phyloP scores from a whole-genome alignment of 352 stramenopile species.

The Phytophthora cryptogea region DNA sequence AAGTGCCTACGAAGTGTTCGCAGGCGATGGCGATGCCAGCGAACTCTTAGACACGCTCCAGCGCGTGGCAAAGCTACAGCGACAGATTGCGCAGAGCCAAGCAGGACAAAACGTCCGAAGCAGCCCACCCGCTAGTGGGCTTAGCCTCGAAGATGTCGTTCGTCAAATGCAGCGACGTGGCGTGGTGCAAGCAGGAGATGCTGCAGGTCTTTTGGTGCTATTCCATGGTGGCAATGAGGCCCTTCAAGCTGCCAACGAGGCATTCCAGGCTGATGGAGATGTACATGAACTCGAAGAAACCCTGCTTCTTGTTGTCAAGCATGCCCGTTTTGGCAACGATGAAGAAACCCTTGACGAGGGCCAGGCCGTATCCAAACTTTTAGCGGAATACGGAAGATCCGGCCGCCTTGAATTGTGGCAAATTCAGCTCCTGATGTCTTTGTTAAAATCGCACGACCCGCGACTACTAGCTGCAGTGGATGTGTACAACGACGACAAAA shows the following conservation, averaged over 20 bases:
- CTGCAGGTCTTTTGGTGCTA: slow-evolving; percentile 62
- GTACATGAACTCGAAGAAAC: slow-evolving; percentile 81
- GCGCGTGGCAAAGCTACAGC: slow-evolving; percentile 70
- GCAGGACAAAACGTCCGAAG: slow-evolving; percentile 27
- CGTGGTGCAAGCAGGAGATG: slow-evolving; percentile 56
- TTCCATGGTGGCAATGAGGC: slow-evolving; percentile 75
- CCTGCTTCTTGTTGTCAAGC: slow-evolving; percentile 80
- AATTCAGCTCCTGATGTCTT: slow-evolving; percentile 57
- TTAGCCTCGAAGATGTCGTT: slow-evolving; percentile 67
- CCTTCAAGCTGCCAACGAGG: slow-evolving; percentile 71
- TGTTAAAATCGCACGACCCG: slow-evolving; percentile 47
- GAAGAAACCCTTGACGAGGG: slow-evolving; percentile 26
- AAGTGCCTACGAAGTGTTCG: slow-evolving; percentile 74
- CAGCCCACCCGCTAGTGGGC: slow-evolving; percentile 18
- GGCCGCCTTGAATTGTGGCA: slow-evolving; percentile 57
- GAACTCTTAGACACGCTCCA: slow-evolving; percentile 78
- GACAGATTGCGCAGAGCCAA: slow-evolving; percentile 45
- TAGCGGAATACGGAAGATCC: slow-evolving; percentile 40
- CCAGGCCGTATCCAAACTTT: slow-evolving; percentile 33
- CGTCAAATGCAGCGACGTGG: slow-evolving; percentile 67
- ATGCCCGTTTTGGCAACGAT: slow-evolving; percentile 61
- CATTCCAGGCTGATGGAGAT: slow-evolving; percentile 72
- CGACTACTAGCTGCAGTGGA: slow-evolving; percentile 61
- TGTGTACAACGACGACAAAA: slow-evolving; percentile 53
- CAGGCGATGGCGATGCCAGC: slow-evolving; percentile 54